Evolutionary conservation across 306 rosid genomes (phyloP).

Genomic region (Castanea sativa): DNA sequence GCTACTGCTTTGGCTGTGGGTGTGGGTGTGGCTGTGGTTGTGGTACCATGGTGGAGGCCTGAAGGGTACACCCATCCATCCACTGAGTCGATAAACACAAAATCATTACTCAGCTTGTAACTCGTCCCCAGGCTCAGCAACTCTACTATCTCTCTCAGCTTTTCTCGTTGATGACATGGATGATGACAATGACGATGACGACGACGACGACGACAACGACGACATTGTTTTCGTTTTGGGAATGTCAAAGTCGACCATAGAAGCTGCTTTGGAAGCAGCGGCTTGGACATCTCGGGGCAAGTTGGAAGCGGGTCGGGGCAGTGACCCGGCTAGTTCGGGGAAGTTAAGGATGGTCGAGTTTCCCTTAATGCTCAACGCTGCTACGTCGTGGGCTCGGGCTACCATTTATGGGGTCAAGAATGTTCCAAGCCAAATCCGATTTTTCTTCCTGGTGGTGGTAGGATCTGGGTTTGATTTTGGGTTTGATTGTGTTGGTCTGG

Average conservation of each 20-base stretch:
- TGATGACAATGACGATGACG: neutral
- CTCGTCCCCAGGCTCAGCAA: slow-evolving; percentile 47
- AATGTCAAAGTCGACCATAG: slow-evolving; percentile 43
- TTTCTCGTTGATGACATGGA: slow-evolving; percentile 29
- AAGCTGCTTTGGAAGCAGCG: slow-evolving; percentile 83
- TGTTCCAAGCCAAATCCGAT: slow-evolving; percentile 95
- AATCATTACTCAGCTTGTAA: slow-evolving; percentile 41
- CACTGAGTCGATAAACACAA: slow-evolving; percentile 45
- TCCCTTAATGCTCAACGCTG: slow-evolving; percentile 76
- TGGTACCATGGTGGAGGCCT: slow-evolving; percentile 38
- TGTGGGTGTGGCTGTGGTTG: neutral
- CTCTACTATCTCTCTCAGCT: slow-evolving; percentile 76
- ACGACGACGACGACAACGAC: neutral
- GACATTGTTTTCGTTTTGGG: slow-evolving; percentile 7
- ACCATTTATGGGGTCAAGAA: slow-evolving; percentile 92
- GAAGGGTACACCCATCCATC: slow-evolving; percentile 41
- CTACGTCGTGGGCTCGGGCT: slow-evolving; percentile 97
- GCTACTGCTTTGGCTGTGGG: slow-evolving; percentile 19
- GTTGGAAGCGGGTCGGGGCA: slow-evolving; percentile 78
- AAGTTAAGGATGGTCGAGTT: slow-evolving; percentile 86
- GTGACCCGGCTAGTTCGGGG: slow-evolving; percentile 57
- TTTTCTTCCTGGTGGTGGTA: slow-evolving; percentile 56
- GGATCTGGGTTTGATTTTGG: too few species aligned
- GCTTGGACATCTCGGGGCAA: slow-evolving; percentile 84
- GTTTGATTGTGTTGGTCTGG: too few species aligned